Evolutionary conservation across 1,284 basidiomycete species (phyloP).

Genomic region (Moesziomyces antarcticus): DNA sequence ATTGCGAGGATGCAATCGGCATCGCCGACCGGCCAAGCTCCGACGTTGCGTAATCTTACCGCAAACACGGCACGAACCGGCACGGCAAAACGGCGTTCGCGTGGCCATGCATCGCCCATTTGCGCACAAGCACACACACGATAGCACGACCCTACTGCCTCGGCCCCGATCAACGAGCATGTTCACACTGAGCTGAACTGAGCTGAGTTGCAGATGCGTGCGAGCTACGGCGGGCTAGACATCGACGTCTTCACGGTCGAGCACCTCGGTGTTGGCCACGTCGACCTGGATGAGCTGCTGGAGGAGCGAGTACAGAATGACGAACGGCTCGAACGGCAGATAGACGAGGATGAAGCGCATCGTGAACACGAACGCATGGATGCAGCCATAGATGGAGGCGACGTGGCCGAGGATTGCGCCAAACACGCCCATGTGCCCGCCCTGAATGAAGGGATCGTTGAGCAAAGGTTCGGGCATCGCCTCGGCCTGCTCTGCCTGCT

Average conservation of each 20-base stretch:
- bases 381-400: slow-evolving; percentile 41
- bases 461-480: slow-evolving; percentile 18
- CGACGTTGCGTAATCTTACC: neutral
- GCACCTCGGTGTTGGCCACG: slow-evolving; percentile 37
- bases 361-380: slow-evolving; percentile 32
- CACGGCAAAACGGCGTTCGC: no score
- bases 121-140: no score
- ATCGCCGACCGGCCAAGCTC: neutral
- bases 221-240: neutral
- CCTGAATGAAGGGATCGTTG: slow-evolving; percentile 35
- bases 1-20: neutral
- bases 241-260: slow-evolving; percentile 22
- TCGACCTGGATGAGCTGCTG: slow-evolving; percentile 39
- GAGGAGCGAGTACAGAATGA: slow-evolving; percentile 24
- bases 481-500: neutral
- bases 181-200: neutral
- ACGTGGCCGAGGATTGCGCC: slow-evolving; percentile 37
- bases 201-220: neutral
- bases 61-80: no score
- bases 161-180: neutral
- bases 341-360: slow-evolving; percentile 39
- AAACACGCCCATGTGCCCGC: slow-evolving; percentile 24
- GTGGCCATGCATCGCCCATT: no score
- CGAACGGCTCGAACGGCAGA: slow-evolving; percentile 44
- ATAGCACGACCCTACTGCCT: neutral